phyloP scores from a whole-genome alignment of 1,284 basidiomycete species.

The Puccinia polysora region DNA sequence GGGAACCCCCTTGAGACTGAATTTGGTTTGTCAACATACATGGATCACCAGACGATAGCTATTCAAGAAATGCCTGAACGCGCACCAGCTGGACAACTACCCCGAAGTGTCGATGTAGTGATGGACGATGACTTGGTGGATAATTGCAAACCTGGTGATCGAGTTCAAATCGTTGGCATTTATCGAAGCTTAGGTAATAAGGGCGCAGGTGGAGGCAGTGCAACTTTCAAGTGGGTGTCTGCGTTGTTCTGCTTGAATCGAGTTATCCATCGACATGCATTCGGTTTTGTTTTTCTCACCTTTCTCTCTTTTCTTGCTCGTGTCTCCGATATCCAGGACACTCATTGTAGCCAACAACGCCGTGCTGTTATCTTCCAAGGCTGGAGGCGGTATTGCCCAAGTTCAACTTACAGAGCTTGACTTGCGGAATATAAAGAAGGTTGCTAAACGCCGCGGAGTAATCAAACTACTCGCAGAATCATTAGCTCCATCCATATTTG shows the following conservation, averaged over 20 bases:
- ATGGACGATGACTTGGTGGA: slow-evolving; percentile 96
- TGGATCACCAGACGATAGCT: slow-evolving; percentile 93
- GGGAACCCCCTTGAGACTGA: slow-evolving; percentile 83
- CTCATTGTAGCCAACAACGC: slow-evolving; percentile 92
- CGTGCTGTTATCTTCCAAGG: slow-evolving; percentile 91
- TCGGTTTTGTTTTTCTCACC: background rate
- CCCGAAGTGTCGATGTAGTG: slow-evolving; percentile 90
- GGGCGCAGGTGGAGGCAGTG: slow-evolving; percentile 67
- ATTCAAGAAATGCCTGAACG: slow-evolving; percentile 99
- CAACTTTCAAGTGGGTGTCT: slow-evolving; percentile 81
- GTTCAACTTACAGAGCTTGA: slow-evolving; percentile 87
- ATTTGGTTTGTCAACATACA: slow-evolving; percentile 84
- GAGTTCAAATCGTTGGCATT: slow-evolving; percentile 92
- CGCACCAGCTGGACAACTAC: slow-evolving; percentile 92
- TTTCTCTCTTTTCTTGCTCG: slow-evolving; percentile 6
- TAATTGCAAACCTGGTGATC: slow-evolving; percentile 93
- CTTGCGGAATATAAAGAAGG: slow-evolving; percentile 93
- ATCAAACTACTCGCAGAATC: slow-evolving; percentile 87
- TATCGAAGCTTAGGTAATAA: slow-evolving; percentile 84
- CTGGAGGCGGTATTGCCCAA: slow-evolving; percentile 91
- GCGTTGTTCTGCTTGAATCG: slow-evolving; percentile 46
- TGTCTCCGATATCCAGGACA: slow-evolving; percentile 60
- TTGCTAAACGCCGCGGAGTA: slow-evolving; percentile 74
- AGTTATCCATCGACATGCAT: slow-evolving; percentile 25
- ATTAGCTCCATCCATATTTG: slow-evolving; percentile 94